Base-by-base conservation (phyloP, 106 monocot species). In the Acorus gramineus region DNA sequence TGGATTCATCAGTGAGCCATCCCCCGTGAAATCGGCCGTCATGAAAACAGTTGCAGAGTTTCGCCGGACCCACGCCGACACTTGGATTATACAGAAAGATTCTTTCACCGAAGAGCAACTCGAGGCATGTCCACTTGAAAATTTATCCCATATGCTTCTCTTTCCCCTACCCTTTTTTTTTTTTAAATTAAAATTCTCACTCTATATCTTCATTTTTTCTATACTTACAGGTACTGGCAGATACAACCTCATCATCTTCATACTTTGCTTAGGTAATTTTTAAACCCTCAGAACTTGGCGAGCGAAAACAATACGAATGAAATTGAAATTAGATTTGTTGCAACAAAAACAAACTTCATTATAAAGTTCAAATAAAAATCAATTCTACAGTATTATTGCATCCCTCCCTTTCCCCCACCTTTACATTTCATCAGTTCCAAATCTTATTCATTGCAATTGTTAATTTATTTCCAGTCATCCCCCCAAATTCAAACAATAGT, bases 11-110 rank as follows among this genome's bases (percentile, higher is more conserved):
- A 69, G 71, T 11, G 88, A 98, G 60, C 92, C 92, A 49, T 92
- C 88, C 8, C 98, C 98, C 2, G 69, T 92, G 42, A 85, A 68
- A 83, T 85, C 88, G 5, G 86, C 98, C 0, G 98, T 92, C 14
- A 98, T 83, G 28, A 98, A 98, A 75, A 85, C 98, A 9, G 85
- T 98, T 60, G 98, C 98, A 44, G 98, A 98, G 60, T 98, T 98
- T 73, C 74, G 88, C 4, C 78, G 98, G 49, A 98, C 98, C 14
- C 98, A 98, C 76, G 98, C 98, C 3, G 98, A 98, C 62, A 92
- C 90, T n/a, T 98, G 98, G 98, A 79, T 70, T 55, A 83, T 98
- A 55, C 98, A 98, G 13, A 98, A 98, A 73, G 81, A 85, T 68
- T 77, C 73, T 3, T 98, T 98, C 42, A 81, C 81, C 6, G 98